Evolutionary conservation across 345 rosid species (phyloP), one percentile per base, ranked within the genome.

Genomic region (Lepidium sativum): DNA sequence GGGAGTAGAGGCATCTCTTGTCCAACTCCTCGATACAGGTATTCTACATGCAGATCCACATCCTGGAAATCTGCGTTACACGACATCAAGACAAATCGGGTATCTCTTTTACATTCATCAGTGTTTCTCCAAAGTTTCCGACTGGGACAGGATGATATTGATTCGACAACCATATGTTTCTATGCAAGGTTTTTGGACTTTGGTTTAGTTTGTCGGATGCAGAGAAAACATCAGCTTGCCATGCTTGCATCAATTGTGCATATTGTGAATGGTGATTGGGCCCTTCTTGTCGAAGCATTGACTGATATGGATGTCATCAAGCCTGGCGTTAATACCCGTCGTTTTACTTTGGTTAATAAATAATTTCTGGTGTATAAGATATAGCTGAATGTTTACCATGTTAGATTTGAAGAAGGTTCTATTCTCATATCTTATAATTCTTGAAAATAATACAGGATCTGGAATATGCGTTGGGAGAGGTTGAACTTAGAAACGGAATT

Each of bases 41-140:
- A 70, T 92, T 55, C 75, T 92, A 80, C 98, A 92, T 84, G 98
- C 97, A 64, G 98, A 92, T 76, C 95, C 98, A 39, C 98, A 92
- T 83, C 83, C 98, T 62, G 98, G 98, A 77, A 92, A 92, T 78
- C 68, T 92, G 76, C 97, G 87, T 11, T 92, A 89, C 77, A 80
- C 82, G 9, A 43, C 91, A 73, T 81, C 97, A 18, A 86, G 91
- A 80, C 85, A 84, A 70, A 80, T 92, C 77, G 96, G 95, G 98
- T 92, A 89, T 42, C 6, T 21, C 75, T 39, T 41, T 7, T 32
- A 23, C 63, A 52, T 62, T 55, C 65, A 29, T 45, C 53, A 18
- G 40, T 45, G 2, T 64, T 42, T 2, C 48, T 50, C 53, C 23
- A 32, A 31, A 63, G 39, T 61, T 35, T 71, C 63, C 75, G 33